Base-by-base conservation (phyloP, 805 yeast species). In the Yamadazyma phyllophila region DNA sequence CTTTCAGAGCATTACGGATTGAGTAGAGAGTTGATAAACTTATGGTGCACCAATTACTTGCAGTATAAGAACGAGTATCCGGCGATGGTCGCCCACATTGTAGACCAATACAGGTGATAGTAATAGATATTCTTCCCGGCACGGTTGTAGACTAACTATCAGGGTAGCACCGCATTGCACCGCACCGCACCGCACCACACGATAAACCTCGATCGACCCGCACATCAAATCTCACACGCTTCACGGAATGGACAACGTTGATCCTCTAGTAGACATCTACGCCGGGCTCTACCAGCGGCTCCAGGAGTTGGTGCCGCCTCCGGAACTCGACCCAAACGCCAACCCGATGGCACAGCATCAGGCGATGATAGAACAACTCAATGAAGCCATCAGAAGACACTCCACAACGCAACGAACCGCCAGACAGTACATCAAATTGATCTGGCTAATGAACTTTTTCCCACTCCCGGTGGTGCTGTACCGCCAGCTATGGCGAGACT, bases 401-500 rank as follows among this genome's bases (percentile, higher is more conserved):
- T 13, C 15, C n/a, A 2, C 32, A 30, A 20, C 13, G 17, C 36
- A 36, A 16, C 14, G 37, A 17, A 32, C 17, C 14, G 24, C 26
- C 9, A 24, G 16, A 10, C 39, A 38, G 16, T 50, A 48, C 43
- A 20, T 53, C 7, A 40, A 50, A 14, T 15, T 56, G 12, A 36
- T 51, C 16, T 51, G 61, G 61, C 10, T 53, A 12, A 42, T 55
- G 36, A 50, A 50, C 30, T 29, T 34, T n/a, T 31, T 56, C 7
- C 62, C 63, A 2, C 24, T 60, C n/a, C 56, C 60, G 10, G 48
- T 55, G 10, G 37, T 62, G 20, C 46, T 51, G 32, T 61, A 54
- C 39, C 33, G 51, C 14, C 47, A 47, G 33, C 38, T 48, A 15
- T 60, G 59, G 58, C 39, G 42, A 14, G 54, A 52, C 17, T 39